These are phyloP conservation scores for Podaxis carcinomalis DNA, from an alignment of 768 basidiomycete genomes.

Conservation along the genomic window DNA sequence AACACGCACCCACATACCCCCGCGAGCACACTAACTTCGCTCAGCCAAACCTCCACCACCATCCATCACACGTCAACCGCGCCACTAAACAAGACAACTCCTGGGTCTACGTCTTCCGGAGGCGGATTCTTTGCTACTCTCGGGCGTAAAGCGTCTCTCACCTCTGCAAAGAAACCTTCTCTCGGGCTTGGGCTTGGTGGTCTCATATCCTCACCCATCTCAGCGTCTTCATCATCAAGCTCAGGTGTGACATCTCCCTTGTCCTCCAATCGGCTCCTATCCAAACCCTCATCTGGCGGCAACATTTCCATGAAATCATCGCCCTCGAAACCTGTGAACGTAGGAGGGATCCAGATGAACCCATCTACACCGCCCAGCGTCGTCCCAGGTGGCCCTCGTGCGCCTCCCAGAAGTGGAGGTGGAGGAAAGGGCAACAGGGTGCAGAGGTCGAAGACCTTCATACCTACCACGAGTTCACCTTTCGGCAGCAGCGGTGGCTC, in stretches of 20 bases:
- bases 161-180: conserved; percentile 16
- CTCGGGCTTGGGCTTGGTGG: background rate
- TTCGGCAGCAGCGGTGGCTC: conserved; percentile 14
- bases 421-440: conserved; percentile 38
- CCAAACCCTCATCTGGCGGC: conserved; percentile 1
- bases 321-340: background rate
- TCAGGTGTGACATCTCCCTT: conserved; percentile 2
- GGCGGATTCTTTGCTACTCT: conserved; percentile 72
- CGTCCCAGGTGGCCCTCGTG: conserved; percentile 49
- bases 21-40: background rate
- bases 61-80: background rate
- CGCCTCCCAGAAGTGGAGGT: conserved; percentile 52
- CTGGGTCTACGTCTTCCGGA: background rate
- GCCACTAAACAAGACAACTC: background rate
- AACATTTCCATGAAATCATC: conserved; percentile 3
- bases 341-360: conserved; percentile 5
- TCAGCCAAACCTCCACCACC: background rate
- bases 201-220: conserved; percentile 17
- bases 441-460: conserved; percentile 65
- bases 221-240: conserved; percentile 15
- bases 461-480: conserved; percentile 29
- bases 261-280: conserved; percentile 3
- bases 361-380: background rate
- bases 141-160: conserved; percentile 62
- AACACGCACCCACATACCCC: conserved; percentile 17